Evolutionary conservation across 371 early-diverging fungal genomes (phyloP).

Genomic region (Apophysomyces elegans): DNA sequence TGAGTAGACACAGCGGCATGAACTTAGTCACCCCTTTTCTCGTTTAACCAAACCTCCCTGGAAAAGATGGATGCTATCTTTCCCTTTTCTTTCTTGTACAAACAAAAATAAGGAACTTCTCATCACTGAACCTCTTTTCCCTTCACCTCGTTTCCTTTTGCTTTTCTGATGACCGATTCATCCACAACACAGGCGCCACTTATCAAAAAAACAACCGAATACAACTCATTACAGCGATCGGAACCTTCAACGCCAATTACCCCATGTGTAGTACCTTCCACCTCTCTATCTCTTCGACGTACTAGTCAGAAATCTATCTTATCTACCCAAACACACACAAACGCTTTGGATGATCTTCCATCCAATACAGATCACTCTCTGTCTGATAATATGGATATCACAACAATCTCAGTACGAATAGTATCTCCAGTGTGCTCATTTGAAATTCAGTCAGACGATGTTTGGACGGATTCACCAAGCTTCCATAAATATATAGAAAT

Average conservation of each 20-base stretch:
- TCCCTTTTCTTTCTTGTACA: slow-evolving; percentile 10
- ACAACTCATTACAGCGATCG: background rate
- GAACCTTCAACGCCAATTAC: background rate
- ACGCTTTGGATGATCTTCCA: background rate
- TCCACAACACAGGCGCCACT: background rate
- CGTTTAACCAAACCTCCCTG: slow-evolving; percentile 11
- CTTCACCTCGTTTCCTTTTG: slow-evolving; percentile 10
- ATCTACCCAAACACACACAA: background rate
- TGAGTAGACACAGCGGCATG: background rate
- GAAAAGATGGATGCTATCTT: slow-evolving; percentile 12
- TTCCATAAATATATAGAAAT: slow-evolving; percentile 33
- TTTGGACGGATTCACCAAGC: slow-evolving; percentile 40
- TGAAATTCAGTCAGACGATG: slow-evolving; percentile 32
- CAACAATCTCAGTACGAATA: background rate
- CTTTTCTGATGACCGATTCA: slow-evolving; percentile 13
- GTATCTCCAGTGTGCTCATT: slow-evolving; percentile 13
- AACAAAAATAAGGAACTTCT: slow-evolving; percentile 5
- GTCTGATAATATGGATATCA: background rate
- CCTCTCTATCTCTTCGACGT: background rate
- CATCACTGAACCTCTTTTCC: slow-evolving; percentile 2
- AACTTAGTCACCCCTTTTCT: slow-evolving; percentile 2
- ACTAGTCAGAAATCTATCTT: background rate
- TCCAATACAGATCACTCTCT: background rate
- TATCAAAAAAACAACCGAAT: background rate
- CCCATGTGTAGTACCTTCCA: background rate